Evolutionary conservation across 2,329 filamentous ascomycete genomes (phyloP).

Genomic region (Coniochaeta sp.): DNA sequence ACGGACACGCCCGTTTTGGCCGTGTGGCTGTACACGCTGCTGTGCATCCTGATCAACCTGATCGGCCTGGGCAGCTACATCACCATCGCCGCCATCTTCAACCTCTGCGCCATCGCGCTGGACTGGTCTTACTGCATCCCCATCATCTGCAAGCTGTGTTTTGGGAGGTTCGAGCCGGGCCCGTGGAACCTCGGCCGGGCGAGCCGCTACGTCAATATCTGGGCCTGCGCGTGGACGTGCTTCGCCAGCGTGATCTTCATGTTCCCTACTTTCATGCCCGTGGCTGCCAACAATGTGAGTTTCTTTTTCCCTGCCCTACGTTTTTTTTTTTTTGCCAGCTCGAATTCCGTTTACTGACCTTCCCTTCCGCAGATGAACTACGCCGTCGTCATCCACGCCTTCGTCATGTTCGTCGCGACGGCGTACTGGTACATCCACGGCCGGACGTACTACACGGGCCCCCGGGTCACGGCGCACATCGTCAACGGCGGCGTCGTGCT

Average conservation of each 20-base stretch:
- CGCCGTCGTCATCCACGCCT: constrained; percentile 39
- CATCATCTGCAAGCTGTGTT: constrained; percentile 44
- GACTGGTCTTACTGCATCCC: constrained; percentile 51
- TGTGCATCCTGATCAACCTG: constrained; percentile 50
- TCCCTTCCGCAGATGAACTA: constrained; percentile 44
- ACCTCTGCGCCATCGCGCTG: constrained; percentile 45
- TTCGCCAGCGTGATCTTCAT: constrained; percentile 49
- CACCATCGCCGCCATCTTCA: constrained; percentile 45
- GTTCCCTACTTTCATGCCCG: constrained; percentile 39
- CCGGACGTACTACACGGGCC: constrained; percentile 39
- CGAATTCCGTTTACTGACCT: background rate
- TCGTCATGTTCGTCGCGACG: constrained; percentile 33
- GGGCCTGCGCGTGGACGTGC: constrained; percentile 42
- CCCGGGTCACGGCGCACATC: constrained; percentile 22
- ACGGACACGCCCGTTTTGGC: constrained; percentile 45
- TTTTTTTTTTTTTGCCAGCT: background rate
- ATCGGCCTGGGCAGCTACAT: constrained; percentile 49
- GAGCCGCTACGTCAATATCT: constrained; percentile 34
- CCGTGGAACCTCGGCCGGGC: constrained; percentile 42
- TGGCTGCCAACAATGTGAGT: constrained; percentile 34
- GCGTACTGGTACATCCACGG: constrained; percentile 38
- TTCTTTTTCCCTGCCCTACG: background rate
- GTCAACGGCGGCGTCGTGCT: constrained; percentile 10
- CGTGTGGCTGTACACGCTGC: constrained; percentile 48
- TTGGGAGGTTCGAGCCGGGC: constrained; percentile 38